Base-by-base conservation (phyloP, 495 filamentous ascomycete genomes). In the Penicillium bovifimosum region DNA sequence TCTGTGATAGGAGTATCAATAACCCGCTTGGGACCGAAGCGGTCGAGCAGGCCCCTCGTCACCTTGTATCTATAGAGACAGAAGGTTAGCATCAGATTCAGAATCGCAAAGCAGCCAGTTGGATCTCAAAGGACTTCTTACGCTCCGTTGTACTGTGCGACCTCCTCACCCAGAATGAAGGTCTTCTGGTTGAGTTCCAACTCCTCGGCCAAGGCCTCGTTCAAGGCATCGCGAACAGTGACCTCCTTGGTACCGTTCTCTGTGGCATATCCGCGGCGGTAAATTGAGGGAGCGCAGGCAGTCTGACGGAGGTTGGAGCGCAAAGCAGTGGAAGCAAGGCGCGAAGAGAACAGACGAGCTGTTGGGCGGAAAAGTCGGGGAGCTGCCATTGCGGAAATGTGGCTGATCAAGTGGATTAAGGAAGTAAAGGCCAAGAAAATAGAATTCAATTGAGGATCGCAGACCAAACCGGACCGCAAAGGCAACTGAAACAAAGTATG, bases 1-100 rank as follows among this genome's bases (percentile, higher is more conserved):
- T 98, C 93, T 40, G 93, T 98, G 75, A 98, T 98, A 60, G 93
- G 93, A 54, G 86, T 96, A 75, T 98, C 93, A 70, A 98, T 97
- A 62, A 98, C 88, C 56, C 93, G 81, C 83, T 92, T 96, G 26
- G 95, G 90, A 58, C 93, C 93, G 68, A 98, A 98, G 57, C 93
- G 86, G 72, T 98, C 93, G 62, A 97, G 70, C 43, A 98, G 80
- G 46, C 95, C 95, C 80, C 93, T 95, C 42, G 93, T 97, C 68
- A 98, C 91, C 75, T 98, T 98, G 85, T 98, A 98, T 61, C 83
- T 86, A 62, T 67, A 55, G 34, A 43, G 14, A 8, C 26, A 14
- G 26, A 16, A 27, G 13, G 48, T 57, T 17, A 56, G 28, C 34
- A 10, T 50, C 29, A 26, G 4, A 44, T 53, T 47, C 24, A n/a